Evolutionary conservation across 169 alveolate genomes (phyloP).

Genomic region (Eimeria brunetti): DNA sequence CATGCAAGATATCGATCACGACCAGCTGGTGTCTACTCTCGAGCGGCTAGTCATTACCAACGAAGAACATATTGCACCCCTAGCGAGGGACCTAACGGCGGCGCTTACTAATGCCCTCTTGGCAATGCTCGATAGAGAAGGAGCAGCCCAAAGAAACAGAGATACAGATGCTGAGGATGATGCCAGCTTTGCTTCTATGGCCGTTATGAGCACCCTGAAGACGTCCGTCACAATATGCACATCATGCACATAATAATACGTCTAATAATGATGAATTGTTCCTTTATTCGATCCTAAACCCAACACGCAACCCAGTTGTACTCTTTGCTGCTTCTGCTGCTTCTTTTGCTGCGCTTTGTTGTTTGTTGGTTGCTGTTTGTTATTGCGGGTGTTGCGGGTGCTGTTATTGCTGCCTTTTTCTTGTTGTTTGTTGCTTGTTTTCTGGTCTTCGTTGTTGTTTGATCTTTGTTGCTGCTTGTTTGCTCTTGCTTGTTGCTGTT

Average conservation of each 20-base stretch:
- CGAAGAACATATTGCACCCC: conserved; percentile 55
- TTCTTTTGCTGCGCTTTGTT: no score
- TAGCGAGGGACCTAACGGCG: conserved; percentile 28
- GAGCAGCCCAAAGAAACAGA: conserved; percentile 19
- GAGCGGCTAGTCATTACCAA: conserved; percentile 29
- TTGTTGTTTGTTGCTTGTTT: background rate
- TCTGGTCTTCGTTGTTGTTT: background rate
- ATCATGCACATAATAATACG: no score
- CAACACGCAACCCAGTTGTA: no score
- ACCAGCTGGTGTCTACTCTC: conserved; percentile 41
- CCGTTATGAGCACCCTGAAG: conserved; percentile 67
- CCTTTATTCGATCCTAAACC: no score
- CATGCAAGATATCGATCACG: conserved; percentile 56
- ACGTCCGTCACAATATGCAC: no score
- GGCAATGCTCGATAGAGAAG: conserved; percentile 22
- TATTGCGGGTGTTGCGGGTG: no score
- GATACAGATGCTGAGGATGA: conserved; percentile 69
- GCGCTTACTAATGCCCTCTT: conserved; percentile 47
- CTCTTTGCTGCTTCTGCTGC: no score
- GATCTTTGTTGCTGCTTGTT: no score
- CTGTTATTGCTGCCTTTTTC: no score
- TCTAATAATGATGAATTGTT: no score
- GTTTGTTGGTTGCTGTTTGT: no score
- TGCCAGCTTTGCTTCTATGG: conserved; percentile 66
- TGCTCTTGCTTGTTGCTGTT: background rate